Conservation (phyloP, 371 early-diverging fungal genomes). For the Mycotypha africana region DNA sequence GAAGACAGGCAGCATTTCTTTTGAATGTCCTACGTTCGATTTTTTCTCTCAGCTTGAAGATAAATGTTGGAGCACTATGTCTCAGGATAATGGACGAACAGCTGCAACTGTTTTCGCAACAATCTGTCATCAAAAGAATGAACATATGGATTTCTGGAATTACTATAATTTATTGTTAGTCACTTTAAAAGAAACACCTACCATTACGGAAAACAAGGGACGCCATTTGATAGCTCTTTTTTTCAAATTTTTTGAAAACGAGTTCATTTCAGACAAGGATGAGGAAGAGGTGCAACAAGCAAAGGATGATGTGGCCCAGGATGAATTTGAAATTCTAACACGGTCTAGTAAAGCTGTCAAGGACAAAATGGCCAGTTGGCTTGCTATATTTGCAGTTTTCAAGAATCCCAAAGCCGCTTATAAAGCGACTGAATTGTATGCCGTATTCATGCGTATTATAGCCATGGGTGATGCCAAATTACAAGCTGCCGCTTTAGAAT, state of each 20-base stretch:
- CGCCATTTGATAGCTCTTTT: slow-evolving; percentile 71
- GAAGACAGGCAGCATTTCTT: slow-evolving; percentile 49
- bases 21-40: slow-evolving; percentile 51
- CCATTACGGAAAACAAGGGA: slow-evolving; percentile 68
- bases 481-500: slow-evolving; percentile 79
- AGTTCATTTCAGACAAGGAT: slow-evolving; percentile 47
- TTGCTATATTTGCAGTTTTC: slow-evolving; percentile 73
- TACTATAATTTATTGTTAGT: slow-evolving; percentile 65
- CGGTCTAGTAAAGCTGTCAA: slow-evolving; percentile 36
- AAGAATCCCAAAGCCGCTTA: slow-evolving; percentile 54
- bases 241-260: slow-evolving; percentile 59
- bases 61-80: slow-evolving; percentile 34
- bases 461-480: slow-evolving; percentile 73
- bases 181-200: slow-evolving; percentile 60
- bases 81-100: slow-evolving; percentile 24
- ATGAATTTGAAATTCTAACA: slow-evolving; percentile 31
- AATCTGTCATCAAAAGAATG: slow-evolving; percentile 37
- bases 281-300: slow-evolving; percentile 34
- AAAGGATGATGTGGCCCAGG: slow-evolving; percentile 9
- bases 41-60: slow-evolving; percentile 32
- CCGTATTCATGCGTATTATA: slow-evolving; percentile 66
- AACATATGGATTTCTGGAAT: slow-evolving; percentile 72
- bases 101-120: slow-evolving; percentile 42
- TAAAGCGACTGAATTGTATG: slow-evolving; percentile 49
- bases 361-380: slow-evolving; percentile 59